A percentile compares a stretch with the other conserved stretches of the same genome.
Conservation (phyloP, 345 rosid species). For the Syzygium oleosum region DNA sequence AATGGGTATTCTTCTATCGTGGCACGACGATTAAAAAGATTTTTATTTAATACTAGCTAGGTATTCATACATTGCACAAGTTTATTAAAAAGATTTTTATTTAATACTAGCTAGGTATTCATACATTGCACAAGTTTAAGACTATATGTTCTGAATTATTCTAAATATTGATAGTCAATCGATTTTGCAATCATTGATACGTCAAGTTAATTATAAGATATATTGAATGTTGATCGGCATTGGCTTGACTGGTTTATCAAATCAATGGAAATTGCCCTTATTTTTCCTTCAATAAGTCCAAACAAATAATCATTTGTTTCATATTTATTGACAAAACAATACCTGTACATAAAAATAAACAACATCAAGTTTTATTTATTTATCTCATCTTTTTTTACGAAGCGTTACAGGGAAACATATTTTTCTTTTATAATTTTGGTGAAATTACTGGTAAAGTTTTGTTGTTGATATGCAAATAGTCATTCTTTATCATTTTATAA, state of each 20-base stretch:
- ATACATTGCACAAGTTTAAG: background rate
- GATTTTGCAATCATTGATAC: background rate
- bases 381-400: background rate
- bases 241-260: background rate
- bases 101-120: background rate
- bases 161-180: too few relatives aligned
- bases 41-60: background rate
- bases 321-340: background rate
- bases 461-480: too few relatives aligned
- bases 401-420: background rate
- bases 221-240: background rate
- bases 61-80: too few relatives aligned
- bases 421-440: too few relatives aligned
- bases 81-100: too few relatives aligned
- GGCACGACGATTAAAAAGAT: too few relatives aligned
- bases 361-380: too few relatives aligned
- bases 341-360: background rate
- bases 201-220: too few relatives aligned
- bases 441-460: too few relatives aligned
- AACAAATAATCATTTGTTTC: too few relatives aligned
- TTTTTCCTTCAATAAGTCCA: background rate
- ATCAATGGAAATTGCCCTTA: background rate
- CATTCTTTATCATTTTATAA: too few relatives aligned
- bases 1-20: too few relatives aligned
- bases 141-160: background rate